Evolutionary conservation across 305 asterid species (phyloP), one percentile per base, ranked within the genome.

Genomic region (Solanum aculeatissimum): DNA sequence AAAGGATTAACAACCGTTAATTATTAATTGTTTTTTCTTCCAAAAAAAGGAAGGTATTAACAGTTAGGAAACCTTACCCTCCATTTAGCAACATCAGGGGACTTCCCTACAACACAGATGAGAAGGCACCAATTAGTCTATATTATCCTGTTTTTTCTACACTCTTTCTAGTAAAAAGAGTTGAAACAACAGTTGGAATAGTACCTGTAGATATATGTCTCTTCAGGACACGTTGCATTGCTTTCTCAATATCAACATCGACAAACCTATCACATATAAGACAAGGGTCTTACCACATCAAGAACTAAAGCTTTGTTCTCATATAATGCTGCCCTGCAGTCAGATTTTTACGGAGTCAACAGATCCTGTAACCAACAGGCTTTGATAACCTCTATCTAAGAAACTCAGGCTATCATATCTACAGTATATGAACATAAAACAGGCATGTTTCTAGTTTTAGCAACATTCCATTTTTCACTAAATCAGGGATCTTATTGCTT

Each of bases 141-240:
- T 5, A 32, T 4, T 43, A 19, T 40, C 47, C 25, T 57, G 49
- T n/a, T 2, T 54, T 42, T 15, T 27, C 68, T 58, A 40, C 84
- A 82, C 18, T 3, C 43, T 55, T 21, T 60, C 72, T 60, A 82
- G 25, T 15, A 32, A 83, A 63, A 63, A 49, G 77, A 89, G 80
- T 43, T 82, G 57, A 38, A 84, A 72, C 85, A 63, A 21, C 42
- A 82, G 63, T 29, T 84, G 84, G 69, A 40, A 80, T 66, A 84
- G 69, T 70, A 93, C 99, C 99, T 87, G 99, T 97, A 47, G 98
- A 90, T 86, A 94, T 84, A 79, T 97, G 99, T 91, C 99, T 91
- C 89, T 80, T 90, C 65, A 92, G 84, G 66, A 97, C 99, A 42
- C 98, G 96, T 70, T 92, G 89, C 99, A 97, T 95, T 84, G 99